Evolutionary conservation across 2,329 filamentous ascomycete species (phyloP).

Genomic region (Waltergamsia citrina): DNA sequence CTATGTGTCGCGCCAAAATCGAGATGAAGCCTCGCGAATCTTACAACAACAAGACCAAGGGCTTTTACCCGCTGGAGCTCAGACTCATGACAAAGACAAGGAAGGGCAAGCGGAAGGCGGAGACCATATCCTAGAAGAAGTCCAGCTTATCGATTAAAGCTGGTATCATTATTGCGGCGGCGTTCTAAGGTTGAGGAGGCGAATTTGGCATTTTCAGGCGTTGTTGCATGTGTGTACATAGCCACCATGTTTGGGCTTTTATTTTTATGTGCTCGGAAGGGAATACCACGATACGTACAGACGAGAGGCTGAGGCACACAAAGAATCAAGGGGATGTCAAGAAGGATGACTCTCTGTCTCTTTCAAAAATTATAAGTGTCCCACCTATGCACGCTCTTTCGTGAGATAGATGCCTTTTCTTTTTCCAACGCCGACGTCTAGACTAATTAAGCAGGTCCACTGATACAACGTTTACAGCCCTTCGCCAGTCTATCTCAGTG

Average conservation of each 20-base stretch:
- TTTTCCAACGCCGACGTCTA: constrained; percentile 3
- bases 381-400: too few species aligned
- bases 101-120: constrained; percentile 29
- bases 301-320: too few species aligned
- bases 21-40: constrained; percentile 32
- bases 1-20: constrained; percentile 53
- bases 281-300: too few species aligned
- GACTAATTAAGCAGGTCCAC: background rate
- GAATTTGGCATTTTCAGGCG: too few species aligned
- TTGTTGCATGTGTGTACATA: too few species aligned
- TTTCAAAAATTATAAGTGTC: too few species aligned
- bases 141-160: too few species aligned
- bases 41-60: constrained; percentile 37
- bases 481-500: constrained; percentile 17
- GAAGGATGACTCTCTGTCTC: too few species aligned
- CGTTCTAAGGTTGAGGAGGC: too few species aligned
- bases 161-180: too few species aligned
- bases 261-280: too few species aligned
- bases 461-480: background rate
- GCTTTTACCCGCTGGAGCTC: constrained; percentile 49
- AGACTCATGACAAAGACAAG: constrained; percentile 50
- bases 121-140: background rate
- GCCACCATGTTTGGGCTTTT: background rate
- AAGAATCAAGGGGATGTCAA: too few species aligned
- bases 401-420: background rate